Evolutionary conservation across 805 yeast species (phyloP).

Genomic region (Clavispora santaluciae): DNA sequence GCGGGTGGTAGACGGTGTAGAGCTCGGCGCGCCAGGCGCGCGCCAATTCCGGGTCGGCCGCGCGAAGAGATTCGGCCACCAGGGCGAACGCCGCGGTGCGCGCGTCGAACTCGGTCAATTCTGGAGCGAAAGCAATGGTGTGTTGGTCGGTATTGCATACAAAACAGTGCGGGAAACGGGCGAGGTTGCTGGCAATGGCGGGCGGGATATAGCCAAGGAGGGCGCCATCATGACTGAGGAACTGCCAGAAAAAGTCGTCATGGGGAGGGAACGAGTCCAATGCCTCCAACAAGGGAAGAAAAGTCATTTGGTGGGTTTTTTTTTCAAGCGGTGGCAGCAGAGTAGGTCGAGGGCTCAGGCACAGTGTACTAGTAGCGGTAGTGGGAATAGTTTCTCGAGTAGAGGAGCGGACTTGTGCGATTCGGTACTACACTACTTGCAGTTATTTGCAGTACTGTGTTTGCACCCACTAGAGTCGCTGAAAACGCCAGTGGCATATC

Average conservation of each 20-base stretch:
- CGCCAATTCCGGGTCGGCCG: slow-evolving; percentile 26
- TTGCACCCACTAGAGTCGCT: no score
- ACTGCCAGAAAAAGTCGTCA: slow-evolving; percentile 15
- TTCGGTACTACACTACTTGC: no score
- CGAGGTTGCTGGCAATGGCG: slow-evolving; percentile 20
- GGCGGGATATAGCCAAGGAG: slow-evolving; percentile 27
- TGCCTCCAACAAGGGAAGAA: slow-evolving; percentile 15
- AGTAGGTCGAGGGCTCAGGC: no score
- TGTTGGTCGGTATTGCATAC: neutral
- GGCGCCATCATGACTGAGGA: slow-evolving; percentile 27
- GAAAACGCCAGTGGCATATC: no score
- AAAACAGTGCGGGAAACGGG: neutral
- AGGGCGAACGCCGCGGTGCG: slow-evolving; percentile 37
- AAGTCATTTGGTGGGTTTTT: slow-evolving; percentile 2
- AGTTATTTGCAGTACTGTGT: no score
- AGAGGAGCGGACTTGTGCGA: no score
- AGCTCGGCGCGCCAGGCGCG: slow-evolving; percentile 85
- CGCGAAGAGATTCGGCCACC: slow-evolving; percentile 41
- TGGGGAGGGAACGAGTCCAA: slow-evolving; percentile 28
- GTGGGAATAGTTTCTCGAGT: no score
- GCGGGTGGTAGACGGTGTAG: slow-evolving; percentile 63
- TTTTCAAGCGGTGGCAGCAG: no score
- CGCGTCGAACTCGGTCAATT: slow-evolving; percentile 33
- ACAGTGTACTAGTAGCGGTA: no score
- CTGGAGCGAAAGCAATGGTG: slow-evolving; percentile 2